Evolutionary conservation across 495 filamentous ascomycete species (phyloP).

Genomic region (Apodospora peruviana): DNA sequence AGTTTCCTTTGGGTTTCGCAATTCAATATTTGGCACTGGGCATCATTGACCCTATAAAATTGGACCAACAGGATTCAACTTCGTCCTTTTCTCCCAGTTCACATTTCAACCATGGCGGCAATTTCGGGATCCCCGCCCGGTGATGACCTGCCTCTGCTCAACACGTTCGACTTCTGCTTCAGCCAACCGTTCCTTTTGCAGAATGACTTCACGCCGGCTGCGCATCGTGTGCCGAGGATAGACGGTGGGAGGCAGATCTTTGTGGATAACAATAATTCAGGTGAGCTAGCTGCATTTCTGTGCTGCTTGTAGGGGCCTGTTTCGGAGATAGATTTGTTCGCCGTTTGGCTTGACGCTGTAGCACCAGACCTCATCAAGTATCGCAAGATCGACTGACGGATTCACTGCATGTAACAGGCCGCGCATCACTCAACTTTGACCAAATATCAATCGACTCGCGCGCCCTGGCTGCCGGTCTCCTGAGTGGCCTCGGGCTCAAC

Average conservation of each 20-base stretch:
- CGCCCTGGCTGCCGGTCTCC: constrained; percentile 16
- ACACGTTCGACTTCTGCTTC: constrained; percentile 21
- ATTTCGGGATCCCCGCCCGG: constrained; percentile 14
- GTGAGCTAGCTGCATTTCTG: constrained; percentile 8
- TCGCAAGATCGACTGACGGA: too few species aligned
- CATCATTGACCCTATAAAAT: too few species aligned
- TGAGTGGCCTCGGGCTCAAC: constrained; percentile 17
- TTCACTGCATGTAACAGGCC: constrained; percentile 10
- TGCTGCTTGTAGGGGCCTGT: background rate
- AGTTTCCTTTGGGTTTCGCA: too few species aligned
- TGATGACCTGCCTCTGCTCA: constrained; percentile 13
- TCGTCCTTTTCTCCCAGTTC: too few species aligned
- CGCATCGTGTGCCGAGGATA: constrained; percentile 16
- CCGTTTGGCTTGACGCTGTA: background rate
- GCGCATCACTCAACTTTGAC: constrained; percentile 20
- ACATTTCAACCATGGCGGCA: too few species aligned
- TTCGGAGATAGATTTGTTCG: background rate
- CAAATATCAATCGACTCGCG: constrained; percentile 21
- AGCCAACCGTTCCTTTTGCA: constrained; percentile 22
- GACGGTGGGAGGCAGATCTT: constrained; percentile 21
- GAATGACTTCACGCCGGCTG: constrained; percentile 15
- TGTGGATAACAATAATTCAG: constrained; percentile 23
- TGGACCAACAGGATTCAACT: too few species aligned
- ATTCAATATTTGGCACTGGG: too few species aligned
- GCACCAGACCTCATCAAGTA: background rate